Percentiles rank a stretch among this genome's conserved stretches.
These are phyloP conservation scores for Ogataea hybrid DNA, from an alignment of 1,139 yeast genomes.

Conservation along the genomic window DNA sequence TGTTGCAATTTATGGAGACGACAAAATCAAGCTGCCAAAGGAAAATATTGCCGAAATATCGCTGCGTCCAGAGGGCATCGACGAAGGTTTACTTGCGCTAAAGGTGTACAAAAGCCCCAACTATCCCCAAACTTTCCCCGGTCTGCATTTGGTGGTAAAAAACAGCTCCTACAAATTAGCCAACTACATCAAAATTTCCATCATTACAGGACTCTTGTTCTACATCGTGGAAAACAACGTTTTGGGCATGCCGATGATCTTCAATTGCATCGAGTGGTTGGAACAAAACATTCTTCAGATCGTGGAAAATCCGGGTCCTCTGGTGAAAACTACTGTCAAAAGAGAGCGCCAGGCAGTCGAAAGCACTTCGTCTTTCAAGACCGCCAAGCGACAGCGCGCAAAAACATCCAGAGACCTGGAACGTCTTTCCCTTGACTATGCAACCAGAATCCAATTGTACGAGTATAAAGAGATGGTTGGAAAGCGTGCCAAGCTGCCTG, in stretches of 20 bases:
- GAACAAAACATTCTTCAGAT: constrained; percentile 58
- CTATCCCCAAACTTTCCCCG: constrained; percentile 64
- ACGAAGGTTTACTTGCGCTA: constrained; percentile 40
- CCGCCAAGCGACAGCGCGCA: constrained; percentile 3
- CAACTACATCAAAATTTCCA: constrained; percentile 69
- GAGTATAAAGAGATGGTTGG: constrained; percentile 38
- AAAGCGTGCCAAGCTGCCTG: constrained; percentile 65
- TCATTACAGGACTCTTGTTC: constrained; percentile 47
- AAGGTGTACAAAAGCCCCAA: constrained; percentile 49
- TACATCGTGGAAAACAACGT: constrained; percentile 42
- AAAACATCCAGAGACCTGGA: constrained; percentile 18
- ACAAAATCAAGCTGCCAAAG: constrained; percentile 31
- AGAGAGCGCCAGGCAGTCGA: constrained; percentile 69
- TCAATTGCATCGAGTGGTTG: constrained; percentile 69
- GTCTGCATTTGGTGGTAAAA: constrained; percentile 54
- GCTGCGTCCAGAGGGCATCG: constrained; percentile 36
- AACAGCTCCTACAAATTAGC: constrained; percentile 54
- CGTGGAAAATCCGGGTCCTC: constrained; percentile 71
- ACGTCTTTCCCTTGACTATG: constrained; percentile 28
- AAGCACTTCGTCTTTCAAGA: constrained; percentile 43
- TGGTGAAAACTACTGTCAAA: constrained; percentile 33
- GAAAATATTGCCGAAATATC: constrained; percentile 33
- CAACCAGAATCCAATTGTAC: constrained; percentile 15
- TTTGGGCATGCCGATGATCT: constrained; percentile 70
- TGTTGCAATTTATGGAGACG: constrained; percentile 48